These are phyloP conservation scores for Trichoderma sp. DNA, from an alignment of 2,329 filamentous ascomycete species.

Conservation along the genomic window DNA sequence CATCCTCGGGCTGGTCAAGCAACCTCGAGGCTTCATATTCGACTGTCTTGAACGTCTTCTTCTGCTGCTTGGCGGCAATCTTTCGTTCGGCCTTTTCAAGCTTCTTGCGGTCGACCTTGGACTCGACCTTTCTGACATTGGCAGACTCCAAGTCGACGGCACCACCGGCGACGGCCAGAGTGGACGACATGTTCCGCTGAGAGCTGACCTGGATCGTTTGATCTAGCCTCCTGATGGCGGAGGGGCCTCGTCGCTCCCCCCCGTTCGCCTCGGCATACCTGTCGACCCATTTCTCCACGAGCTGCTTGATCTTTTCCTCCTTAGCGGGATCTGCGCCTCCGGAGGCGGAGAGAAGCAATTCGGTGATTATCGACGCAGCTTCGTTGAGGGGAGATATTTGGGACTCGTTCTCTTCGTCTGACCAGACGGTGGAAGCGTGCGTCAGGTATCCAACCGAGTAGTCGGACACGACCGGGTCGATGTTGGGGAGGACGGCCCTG, in stretches of 20 bases:
- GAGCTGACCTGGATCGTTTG: conserved; percentile 93
- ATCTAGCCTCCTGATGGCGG: conserved; percentile 79
- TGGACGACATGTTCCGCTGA: conserved; percentile 94
- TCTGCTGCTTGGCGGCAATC: conserved; percentile 96
- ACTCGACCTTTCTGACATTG: conserved; percentile 90
- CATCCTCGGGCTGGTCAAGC: conserved; percentile 74
- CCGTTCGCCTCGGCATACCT: conserved; percentile 74
- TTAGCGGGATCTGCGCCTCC: conserved; percentile 71
- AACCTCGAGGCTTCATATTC: conserved; percentile 94
- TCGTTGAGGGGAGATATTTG: conserved; percentile 76
- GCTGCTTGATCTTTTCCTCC: conserved; percentile 72
- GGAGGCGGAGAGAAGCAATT: conserved; percentile 88
- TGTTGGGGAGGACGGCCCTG: conserved; percentile 75
- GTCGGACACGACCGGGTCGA: conserved; percentile 84
- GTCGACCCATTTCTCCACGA: conserved; percentile 87
- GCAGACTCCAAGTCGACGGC: conserved; percentile 91
- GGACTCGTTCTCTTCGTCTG: conserved; percentile 66
- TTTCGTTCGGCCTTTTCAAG: conserved; percentile 97
- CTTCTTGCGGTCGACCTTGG: conserved; percentile 97
- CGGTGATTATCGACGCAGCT: conserved; percentile 79
- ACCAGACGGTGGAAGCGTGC: conserved; percentile 84
- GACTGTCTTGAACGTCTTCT: conserved; percentile 97
- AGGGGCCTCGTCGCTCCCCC: conserved; percentile 64
- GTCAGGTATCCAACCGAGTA: conserved; percentile 93
- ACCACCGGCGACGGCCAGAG: conserved; percentile 78